Conservation (phyloP, 2,329 filamentous ascomycete species). For the Fusarium succisae region DNA sequence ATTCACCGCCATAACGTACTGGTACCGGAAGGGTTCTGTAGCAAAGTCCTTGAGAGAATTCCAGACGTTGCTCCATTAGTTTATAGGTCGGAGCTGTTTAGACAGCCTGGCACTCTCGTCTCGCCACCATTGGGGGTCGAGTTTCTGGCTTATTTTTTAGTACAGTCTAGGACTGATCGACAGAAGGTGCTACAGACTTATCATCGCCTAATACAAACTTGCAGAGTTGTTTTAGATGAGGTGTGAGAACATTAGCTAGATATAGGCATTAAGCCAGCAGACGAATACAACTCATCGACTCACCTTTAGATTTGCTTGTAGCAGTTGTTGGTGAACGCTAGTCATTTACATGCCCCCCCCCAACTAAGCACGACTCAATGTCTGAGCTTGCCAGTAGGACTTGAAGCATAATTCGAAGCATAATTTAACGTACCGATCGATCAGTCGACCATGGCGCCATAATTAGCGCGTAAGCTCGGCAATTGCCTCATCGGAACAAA, state of each 20-base stretch:
- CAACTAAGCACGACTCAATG: neutral
- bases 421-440: neutral
- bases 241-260: neutral
- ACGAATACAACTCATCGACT: too few species aligned
- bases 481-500: neutral
- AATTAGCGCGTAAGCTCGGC: neutral
- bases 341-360: neutral
- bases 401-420: neutral
- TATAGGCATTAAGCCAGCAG: rapidly evolving
- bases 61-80: neutral
- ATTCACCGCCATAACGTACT: neutral
- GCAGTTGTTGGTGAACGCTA: neutral
- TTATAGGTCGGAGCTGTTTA: neutral
- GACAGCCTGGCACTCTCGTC: neutral
- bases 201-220: neutral
- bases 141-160: neutral
- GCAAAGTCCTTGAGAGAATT: neutral
- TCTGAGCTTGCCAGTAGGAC: neutral
- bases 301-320: too few species aligned
- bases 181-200: neutral
- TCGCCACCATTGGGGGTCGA: neutral
- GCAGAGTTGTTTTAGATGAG: neutral
- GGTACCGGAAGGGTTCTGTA: neutral
- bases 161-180: neutral
- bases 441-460: neutral